Base-by-base conservation (phyloP, 306 rosid genomes). In the Vicia faba region DNA sequence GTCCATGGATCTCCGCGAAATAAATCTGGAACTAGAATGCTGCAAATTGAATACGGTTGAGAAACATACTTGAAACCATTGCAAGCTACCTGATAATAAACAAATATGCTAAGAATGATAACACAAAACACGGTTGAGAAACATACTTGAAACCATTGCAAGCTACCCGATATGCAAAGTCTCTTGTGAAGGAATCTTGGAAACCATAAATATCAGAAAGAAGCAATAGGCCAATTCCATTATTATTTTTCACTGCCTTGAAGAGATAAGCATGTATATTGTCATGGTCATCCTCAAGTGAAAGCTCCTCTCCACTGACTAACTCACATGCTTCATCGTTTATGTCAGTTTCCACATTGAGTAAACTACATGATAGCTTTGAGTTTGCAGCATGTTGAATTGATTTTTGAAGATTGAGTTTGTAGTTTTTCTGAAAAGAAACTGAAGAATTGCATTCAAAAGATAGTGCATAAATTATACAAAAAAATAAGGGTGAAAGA, bases 141-240 rank as follows among this genome's bases (percentile, higher is more conserved):
- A 39, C 78, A 11, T 84, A 91, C 96, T 91, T 91, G 84, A 80
- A 91, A 53, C 96, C 97, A 63, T 74, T 88, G 84, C 96, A 91
- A 14, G 96, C 93, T 56, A 81, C 70, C 1, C 85, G 96, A 73
- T 88, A 91, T 5, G 96, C 97, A 44, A 91, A 88, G 45, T 91
- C 91, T 75, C 89, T 83, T 0, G 92, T 81, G 60, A 87, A 81
- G 58, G 96, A 75, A 73, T 91, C 85, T 83, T 88, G 84, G 31
- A 83, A 91, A 3, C 96, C 96, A 53, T 70, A 86, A 64, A 84
- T 60, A 65, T 86, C 92, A 8, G 96, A 88, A 64, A 91, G 81
- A 60, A 91, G 93, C 76, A 88, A 80, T 49, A 88, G 81, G 62
- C 88, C 97, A 13, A 70, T 81, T 75, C 83, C 88, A 51, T 91